Conservation (phyloP, 1,284 basidiomycete genomes). For the Apiotrichum mycotoxinovorans region DNA sequence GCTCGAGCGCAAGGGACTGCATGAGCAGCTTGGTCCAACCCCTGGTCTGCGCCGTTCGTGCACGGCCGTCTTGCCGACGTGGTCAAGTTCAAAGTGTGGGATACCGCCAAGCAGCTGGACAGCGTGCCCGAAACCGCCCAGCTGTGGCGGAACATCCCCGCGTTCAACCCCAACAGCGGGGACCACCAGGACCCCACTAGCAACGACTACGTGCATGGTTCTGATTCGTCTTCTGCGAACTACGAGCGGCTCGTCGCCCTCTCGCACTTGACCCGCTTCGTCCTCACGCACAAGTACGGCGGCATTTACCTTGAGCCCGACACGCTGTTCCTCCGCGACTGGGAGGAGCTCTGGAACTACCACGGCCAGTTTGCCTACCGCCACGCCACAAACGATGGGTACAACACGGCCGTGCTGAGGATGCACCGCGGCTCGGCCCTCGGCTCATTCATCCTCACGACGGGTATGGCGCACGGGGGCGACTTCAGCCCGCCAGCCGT, state of each 20-base stretch:
- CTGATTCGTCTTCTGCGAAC: too few relatives aligned
- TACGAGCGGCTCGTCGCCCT: constrained; percentile 78
- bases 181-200: constrained; percentile 44
- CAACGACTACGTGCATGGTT: too few relatives aligned
- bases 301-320: constrained; percentile 85
- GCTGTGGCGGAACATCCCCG: constrained; percentile 67
- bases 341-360: constrained; percentile 87
- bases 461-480: constrained; percentile 75
- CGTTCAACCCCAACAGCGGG: constrained; percentile 51
- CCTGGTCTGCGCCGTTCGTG: constrained; percentile 80
- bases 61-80: constrained; percentile 73
- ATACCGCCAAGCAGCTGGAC: constrained; percentile 82
- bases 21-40: constrained; percentile 65
- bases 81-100: constrained; percentile 83
- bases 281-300: constrained; percentile 77
- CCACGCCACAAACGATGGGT: constrained; percentile 74
- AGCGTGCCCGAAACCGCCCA: constrained; percentile 69
- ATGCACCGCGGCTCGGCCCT: constrained; percentile 77
- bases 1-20: constrained; percentile 64
- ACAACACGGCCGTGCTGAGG: constrained; percentile 81
- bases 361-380: constrained; percentile 81
- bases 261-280: constrained; percentile 82
- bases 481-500: constrained; percentile 87
- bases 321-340: constrained; percentile 80
- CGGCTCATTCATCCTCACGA: constrained; percentile 75